Percentiles rank a stretch among this genome's conserved stretches.
Evolutionary conservation across 2,329 filamentous ascomycete species (phyloP).

Genomic region (Aschersonia sp.): DNA sequence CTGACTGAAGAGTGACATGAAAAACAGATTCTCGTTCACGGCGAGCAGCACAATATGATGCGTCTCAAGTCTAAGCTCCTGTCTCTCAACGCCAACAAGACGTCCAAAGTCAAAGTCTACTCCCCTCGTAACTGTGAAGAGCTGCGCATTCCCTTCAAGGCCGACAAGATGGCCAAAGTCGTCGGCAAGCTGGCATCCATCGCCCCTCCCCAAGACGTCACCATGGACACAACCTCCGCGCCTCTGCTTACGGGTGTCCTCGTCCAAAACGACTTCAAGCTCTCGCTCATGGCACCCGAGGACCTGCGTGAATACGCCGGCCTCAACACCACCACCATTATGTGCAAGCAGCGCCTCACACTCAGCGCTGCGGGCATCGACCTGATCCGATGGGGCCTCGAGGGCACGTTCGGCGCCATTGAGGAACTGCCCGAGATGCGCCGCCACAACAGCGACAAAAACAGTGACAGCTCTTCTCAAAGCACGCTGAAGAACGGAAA

Average conservation of each 20-base stretch:
- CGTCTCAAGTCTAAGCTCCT: constrained; percentile 87
- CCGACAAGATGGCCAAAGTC: constrained; percentile 90
- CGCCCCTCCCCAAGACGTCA: constrained; percentile 43
- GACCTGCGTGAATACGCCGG: constrained; percentile 93
- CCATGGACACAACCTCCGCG: constrained; percentile 16
- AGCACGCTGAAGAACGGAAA: background rate
- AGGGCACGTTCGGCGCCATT: constrained; percentile 84
- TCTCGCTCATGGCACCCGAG: constrained; percentile 92
- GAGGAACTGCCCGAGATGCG: constrained; percentile 49
- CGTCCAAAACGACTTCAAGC: constrained; percentile 94
- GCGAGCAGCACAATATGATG: constrained; percentile 97
- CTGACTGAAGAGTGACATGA: constrained; percentile 4
- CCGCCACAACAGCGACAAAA: constrained; percentile 10
- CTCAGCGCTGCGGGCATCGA: constrained; percentile 81
- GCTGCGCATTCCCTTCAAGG: constrained; percentile 84
- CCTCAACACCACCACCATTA: constrained; percentile 87
- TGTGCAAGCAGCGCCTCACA: constrained; percentile 80
- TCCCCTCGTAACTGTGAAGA: constrained; percentile 92
- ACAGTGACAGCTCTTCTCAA: too few species aligned
- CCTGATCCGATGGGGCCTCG: constrained; percentile 83
- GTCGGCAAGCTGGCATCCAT: constrained; percentile 84
- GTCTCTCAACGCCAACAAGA: constrained; percentile 74
- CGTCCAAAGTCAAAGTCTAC: constrained; percentile 76
- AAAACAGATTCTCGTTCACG: constrained; percentile 77
- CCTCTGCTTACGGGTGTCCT: constrained; percentile 74